Evolutionary conservation across 495 filamentous ascomycete species (phyloP), one percentile per base, ranked within the genome.

Genomic region (Aspergillus sclerotiicarbonarius): DNA sequence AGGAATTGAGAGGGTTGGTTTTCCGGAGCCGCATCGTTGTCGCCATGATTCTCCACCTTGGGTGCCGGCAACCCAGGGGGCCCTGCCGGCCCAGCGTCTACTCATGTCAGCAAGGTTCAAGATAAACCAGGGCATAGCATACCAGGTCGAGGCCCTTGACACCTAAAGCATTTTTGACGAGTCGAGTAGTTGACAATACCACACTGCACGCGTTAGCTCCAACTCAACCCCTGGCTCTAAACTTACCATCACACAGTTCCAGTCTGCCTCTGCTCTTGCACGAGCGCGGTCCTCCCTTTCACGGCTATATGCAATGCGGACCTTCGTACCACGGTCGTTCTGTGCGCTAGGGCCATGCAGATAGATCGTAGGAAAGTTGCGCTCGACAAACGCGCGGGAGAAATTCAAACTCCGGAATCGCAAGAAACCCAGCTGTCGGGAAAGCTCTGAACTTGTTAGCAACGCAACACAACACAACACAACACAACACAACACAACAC

Each of bases 21-120:
- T 44, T 93, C 86, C 5, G 87, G 82, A 8, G 88, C 87, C 45
- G 85, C 89, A 70, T 96, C 92, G 43, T 89, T 91, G 63, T 92
- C 88, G 19, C 91, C 91, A 53, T 80, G 89, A 57, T 87, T 89
- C 16, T 75, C 77, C 21, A 80, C 65, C 45, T 67, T 74, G 1
- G 66, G 66, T 33, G 68, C 57, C 21, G 75, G 67, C 51, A 72
- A 62, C 20, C 72, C 73, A 37, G 67, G 71, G n/a, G 67, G 67
- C 7, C 67, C 62, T 12, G 61, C 35, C 13, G 64, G 62, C n/a
- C 62, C 61, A 7, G 64, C 46, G 59, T 67, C 66, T 71, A 37
- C 41, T n/a, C 32, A 16, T 8, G 48, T 73, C 41, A 72, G 68
- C 37, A 35, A 5, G 6, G 6, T 31, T 37, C 9, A 16, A n/a